phyloP scores from a whole-genome alignment of 1,284 basidiomycete genomes.

The Boletus sp. region DNA sequence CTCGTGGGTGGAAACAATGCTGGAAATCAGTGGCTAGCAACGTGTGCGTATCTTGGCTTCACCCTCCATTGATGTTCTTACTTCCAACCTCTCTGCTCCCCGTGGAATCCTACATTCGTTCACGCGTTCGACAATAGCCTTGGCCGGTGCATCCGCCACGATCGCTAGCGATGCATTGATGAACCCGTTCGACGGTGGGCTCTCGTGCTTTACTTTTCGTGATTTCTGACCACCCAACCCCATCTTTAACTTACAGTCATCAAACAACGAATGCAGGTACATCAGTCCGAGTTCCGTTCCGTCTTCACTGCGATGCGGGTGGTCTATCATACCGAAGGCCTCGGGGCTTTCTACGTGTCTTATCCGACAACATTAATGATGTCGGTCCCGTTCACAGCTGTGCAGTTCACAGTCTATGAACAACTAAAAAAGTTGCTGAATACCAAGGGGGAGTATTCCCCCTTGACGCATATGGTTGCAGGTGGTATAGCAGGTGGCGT shows the following conservation, averaged over 20 bases:
- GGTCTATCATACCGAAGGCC: constrained; percentile 86
- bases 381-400: constrained; percentile 97
- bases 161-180: constrained; percentile 97
- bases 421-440: constrained; percentile 90
- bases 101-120: constrained; percentile 5
- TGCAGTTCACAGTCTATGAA: constrained; percentile 98
- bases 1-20: constrained; percentile 81
- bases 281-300: constrained; percentile 87
- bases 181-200: constrained; percentile 98
- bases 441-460: constrained; percentile 87
- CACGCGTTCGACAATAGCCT: constrained; percentile 51
- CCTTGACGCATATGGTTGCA: constrained; percentile 86
- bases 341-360: constrained; percentile 95
- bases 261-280: constrained; percentile 99
- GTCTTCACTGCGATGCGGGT: constrained; percentile 82
- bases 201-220: constrained; percentile 8
- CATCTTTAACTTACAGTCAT: constrained; percentile 68
- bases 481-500: constrained; percentile 94
- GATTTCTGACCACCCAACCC: constrained; percentile 15
- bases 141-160: constrained; percentile 95
- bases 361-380: constrained; percentile 98
- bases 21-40: constrained; percentile 83
- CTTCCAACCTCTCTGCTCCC: neutral
- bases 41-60: constrained; percentile 55
- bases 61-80: neutral